Base-by-base conservation (phyloP, 2,329 filamentous ascomycete genomes). In the Aspergillus sp. region DNA sequence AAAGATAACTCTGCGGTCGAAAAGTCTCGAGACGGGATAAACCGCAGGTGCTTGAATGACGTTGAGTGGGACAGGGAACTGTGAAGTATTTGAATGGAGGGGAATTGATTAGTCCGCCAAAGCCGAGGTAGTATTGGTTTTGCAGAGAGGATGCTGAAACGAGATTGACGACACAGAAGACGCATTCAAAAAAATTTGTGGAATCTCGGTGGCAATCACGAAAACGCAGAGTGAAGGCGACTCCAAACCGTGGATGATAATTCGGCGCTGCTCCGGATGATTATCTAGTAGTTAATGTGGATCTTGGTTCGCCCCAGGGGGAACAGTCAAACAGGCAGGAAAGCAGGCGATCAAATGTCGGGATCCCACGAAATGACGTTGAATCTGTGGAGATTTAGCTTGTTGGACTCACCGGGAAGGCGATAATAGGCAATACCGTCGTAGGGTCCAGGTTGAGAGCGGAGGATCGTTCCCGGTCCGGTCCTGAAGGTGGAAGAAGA, bases 41-140 rank as follows among this genome's bases (percentile, higher is more conserved):
- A 39, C 43, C 34, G 36, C 60, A 66, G 62, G 53, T 50, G 24
- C 30, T 53, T 56, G 48, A 54, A 62, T 53, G 53, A 60, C 58
- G 55, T 58, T 62, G 61, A 57, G 43, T 42, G 55, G 43, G 49
- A 49, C 51, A 53, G 63, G 43, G 54, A 50, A 41, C 30, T 48
- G 39, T 39, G 42, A 48, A 42, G 22, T 26, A 57, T 60, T 59
- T 48, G 60, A 56, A 56, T 62, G 56, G 56, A 60, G 43, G 61
- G 62, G 62, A 63, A 64, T 55, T 60, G 57, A 61, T 58, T 65
- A 60, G 63, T 58, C 55, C 56, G 57, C 48, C 58, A 61, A 64
- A 61, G 59, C 70, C 69, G 71, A 72, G 69, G 69, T 66, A 67
- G 56, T 56, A 52, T 17, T 41, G 53, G 53, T 44, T 56, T 64